A percentile compares a stretch with the other conserved stretches of the same genome.
Conservation (phyloP, 2,329 filamentous ascomycete species). For the Pseudogymnoascus sp. region DNA sequence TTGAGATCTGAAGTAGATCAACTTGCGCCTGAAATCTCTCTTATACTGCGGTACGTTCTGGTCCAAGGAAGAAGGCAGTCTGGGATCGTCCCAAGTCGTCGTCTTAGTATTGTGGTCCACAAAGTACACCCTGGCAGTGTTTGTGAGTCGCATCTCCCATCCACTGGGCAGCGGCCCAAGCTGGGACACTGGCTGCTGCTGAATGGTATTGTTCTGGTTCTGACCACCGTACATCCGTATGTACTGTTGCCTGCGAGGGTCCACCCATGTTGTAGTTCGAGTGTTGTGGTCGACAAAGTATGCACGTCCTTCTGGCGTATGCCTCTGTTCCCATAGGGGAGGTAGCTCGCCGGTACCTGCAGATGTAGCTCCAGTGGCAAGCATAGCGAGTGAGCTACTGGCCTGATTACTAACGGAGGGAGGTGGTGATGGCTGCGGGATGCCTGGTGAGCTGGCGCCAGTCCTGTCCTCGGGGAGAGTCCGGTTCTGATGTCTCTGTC, state of each 20-base stretch:
- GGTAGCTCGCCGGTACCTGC: conserved; percentile 92
- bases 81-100: conserved; percentile 96
- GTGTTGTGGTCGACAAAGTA: conserved; percentile 99
- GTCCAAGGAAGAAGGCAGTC: conserved; percentile 88
- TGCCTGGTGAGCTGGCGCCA: conserved; percentile 80
- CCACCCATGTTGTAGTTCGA: conserved; percentile 95
- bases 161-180: conserved; percentile 90
- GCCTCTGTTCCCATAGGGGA: conserved; percentile 91
- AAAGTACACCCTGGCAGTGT: conserved; percentile 96
- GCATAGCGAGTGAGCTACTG: conserved; percentile 64
- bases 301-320: conserved; percentile 85
- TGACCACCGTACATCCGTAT: conserved; percentile 94
- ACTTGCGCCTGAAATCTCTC: conserved; percentile 93
- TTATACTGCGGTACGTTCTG: conserved; percentile 99
- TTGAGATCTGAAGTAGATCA: conserved; percentile 99
- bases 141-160: conserved; percentile 99
- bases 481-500: conserved; percentile 87
- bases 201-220: conserved; percentile 80
- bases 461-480: conserved; percentile 94
- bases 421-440: conserved; percentile 41
- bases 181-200: conserved; percentile 96
- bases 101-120: conserved; percentile 99
- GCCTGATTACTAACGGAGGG: conserved; percentile 21
- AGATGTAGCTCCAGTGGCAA: conserved; percentile 90
- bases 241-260: conserved; percentile 93